phyloP scores from a whole-genome alignment of 768 basidiomycete species.

The Mrakia blollopis region DNA sequence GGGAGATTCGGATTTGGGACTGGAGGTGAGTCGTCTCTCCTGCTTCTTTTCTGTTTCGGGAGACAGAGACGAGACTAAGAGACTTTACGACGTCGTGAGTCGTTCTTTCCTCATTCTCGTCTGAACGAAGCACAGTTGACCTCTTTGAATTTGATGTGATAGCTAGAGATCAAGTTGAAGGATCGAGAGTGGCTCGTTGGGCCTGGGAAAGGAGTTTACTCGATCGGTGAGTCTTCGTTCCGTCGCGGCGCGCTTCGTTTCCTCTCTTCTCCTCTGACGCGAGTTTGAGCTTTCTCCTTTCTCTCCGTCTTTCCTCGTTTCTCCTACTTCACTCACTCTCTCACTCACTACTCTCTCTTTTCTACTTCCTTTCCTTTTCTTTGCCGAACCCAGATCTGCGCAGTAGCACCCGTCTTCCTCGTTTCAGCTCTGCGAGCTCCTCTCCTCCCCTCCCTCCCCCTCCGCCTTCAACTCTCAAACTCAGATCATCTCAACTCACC shows the following conservation, averaged over 20 bases:
- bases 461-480: too few species aligned
- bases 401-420: conserved; percentile 36
- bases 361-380: background rate
- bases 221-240: conserved; percentile 49
- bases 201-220: conserved; percentile 60
- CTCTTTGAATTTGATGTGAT: too few species aligned
- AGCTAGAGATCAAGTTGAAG: conserved; percentile 65
- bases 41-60: background rate
- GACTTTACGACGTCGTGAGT: conserved; percentile 64
- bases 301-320: too few species aligned
- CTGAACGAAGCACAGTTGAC: too few species aligned
- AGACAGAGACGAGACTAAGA: conserved; percentile 64
- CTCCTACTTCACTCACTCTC: too few species aligned
- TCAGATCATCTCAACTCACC: too few species aligned
- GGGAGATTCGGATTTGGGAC: conserved; percentile 78
- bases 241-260: background rate
- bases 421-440: conserved; percentile 40
- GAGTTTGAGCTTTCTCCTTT: conserved; percentile 37
- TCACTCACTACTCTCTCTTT: background rate
- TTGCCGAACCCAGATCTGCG: background rate
- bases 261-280: too few species aligned
- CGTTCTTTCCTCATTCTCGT: too few species aligned
- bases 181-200: conserved; percentile 75
- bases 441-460: background rate
- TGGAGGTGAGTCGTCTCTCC: conserved; percentile 44